phyloP scores from a whole-genome alignment of 495 filamentous ascomycete species.

The Podospora bellae-mahoneyi region DNA sequence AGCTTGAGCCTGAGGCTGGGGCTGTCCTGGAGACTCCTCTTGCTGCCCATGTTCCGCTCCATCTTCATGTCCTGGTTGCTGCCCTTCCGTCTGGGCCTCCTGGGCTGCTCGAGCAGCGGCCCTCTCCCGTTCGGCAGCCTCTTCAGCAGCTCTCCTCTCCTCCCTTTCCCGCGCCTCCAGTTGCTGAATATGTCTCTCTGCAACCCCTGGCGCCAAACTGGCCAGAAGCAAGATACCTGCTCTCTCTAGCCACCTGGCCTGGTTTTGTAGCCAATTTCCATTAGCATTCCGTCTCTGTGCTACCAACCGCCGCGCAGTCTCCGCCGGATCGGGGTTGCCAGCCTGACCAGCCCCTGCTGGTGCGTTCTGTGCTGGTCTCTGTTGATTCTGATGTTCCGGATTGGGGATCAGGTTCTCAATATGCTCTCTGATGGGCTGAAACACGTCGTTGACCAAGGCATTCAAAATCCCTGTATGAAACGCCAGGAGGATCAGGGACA shows the following conservation, averaged over 20 bases:
- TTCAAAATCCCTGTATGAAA: conserved; percentile 63
- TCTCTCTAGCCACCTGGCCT: conserved; percentile 63
- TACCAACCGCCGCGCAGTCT: conserved; percentile 54
- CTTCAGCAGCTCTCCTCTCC: conserved; percentile 44
- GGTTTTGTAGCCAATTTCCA: conserved; percentile 52
- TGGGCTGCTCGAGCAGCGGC: conserved; percentile 10
- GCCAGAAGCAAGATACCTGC: conserved; percentile 79
- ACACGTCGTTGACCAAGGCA: conserved; percentile 52
- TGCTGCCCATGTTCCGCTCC: not conserved
- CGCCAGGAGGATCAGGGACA: conserved; percentile 55
- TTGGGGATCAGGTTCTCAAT: conserved; percentile 63
- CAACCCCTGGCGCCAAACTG: conserved; percentile 79
- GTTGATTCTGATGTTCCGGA: conserved; percentile 24
- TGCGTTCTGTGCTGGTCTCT: conserved; percentile 16
- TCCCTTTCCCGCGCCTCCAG: conserved; percentile 60
- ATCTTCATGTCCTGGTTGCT: not conserved
- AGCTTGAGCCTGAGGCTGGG: not conserved
- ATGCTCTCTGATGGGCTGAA: conserved; percentile 64
- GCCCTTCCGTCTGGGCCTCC: not conserved
- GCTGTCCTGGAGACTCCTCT: not conserved
- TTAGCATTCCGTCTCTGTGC: conserved; percentile 48
- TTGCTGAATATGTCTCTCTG: conserved; percentile 74
- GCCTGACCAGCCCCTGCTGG: conserved; percentile 13
- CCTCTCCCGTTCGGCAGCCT: conserved; percentile 27
- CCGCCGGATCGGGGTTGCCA: conserved; percentile 36